Evolutionary conservation across 2,329 filamentous ascomycete species (phyloP).

Genomic region (Immersiporthe knoxdaviesiana): DNA sequence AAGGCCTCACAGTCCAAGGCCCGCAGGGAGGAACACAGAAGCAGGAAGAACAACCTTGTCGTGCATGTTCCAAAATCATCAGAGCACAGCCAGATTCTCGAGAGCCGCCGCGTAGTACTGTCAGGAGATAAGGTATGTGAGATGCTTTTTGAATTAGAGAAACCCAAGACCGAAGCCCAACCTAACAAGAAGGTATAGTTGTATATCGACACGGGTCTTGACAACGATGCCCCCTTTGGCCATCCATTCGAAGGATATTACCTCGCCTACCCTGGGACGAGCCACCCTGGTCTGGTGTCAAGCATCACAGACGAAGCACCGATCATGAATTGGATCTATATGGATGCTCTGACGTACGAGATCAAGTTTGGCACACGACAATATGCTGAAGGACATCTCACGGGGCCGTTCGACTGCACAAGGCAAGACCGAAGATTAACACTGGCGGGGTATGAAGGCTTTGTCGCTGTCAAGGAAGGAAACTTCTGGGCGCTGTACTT

Average conservation of each 20-base stretch:
- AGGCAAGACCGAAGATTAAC: slow-evolving; percentile 55
- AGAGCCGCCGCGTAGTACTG: slow-evolving; percentile 49
- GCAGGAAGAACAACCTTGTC: slow-evolving; percentile 50
- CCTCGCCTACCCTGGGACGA: slow-evolving; percentile 58
- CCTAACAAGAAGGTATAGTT: slow-evolving; percentile 38
- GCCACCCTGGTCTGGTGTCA: slow-evolving; percentile 50
- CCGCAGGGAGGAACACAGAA: slow-evolving; percentile 50
- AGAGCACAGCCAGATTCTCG: slow-evolving; percentile 45
- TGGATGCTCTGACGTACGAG: slow-evolving; percentile 50
- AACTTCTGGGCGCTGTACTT: slow-evolving; percentile 53
- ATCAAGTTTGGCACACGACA: slow-evolving; percentile 50
- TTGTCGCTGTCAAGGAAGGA: slow-evolving; percentile 51
- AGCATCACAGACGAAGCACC: slow-evolving; percentile 52
- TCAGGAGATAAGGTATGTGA: slow-evolving; percentile 45
- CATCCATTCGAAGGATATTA: slow-evolving; percentile 62
- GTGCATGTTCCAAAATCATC: slow-evolving; percentile 52
- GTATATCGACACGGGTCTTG: slow-evolving; percentile 49
- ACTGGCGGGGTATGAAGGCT: slow-evolving; percentile 53
- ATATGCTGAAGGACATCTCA: slow-evolving; percentile 47
- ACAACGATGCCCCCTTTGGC: slow-evolving; percentile 39
- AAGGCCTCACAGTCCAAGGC: slow-evolving; percentile 49
- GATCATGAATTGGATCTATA: slow-evolving; percentile 55
- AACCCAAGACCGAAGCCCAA: neutral
- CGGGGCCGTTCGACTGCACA: slow-evolving; percentile 55
- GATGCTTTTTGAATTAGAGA: neutral